Evolutionary conservation across 2,329 filamentous ascomycete species (phyloP).

Genomic region (Shiraia sp.): DNA sequence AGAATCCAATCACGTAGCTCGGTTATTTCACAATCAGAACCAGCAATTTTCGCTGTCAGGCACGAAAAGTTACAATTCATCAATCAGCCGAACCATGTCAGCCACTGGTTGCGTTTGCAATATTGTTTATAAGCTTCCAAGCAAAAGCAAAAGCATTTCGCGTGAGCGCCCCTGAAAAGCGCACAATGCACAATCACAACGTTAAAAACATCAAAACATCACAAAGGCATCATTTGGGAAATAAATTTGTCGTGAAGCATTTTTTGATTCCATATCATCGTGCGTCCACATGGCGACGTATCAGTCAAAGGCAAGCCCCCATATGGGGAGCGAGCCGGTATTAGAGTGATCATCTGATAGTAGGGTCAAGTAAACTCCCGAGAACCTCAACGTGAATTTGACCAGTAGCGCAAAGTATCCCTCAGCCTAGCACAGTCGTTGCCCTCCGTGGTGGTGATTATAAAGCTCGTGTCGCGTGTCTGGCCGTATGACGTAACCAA

Average conservation of each 20-base stretch:
- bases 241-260: conserved; percentile 41
- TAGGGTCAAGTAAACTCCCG: conserved; percentile 40
- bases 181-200: not conserved
- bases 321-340: conserved; percentile 35
- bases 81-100: no score
- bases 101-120: no score
- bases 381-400: conserved; percentile 41
- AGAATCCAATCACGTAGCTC: not conserved
- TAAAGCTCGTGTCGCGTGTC: conserved; percentile 33
- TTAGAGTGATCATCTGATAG: conserved; percentile 40
- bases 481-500: conserved; percentile 29
- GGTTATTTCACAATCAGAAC: not conserved
- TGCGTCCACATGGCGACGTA: conserved; percentile 42
- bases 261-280: conserved; percentile 37
- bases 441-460: conserved; percentile 22
- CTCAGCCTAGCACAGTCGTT: conserved; percentile 31
- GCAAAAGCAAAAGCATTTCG: no score
- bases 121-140: no score
- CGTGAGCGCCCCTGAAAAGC: no score
- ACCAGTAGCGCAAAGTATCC: conserved; percentile 37
- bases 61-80: no score
- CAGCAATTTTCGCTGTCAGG: no score
- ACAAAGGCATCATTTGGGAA: conserved; percentile 8
- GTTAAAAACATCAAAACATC: conserved; percentile 1
- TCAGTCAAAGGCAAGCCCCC: conserved; percentile 42